Base-by-base conservation (phyloP, 768 basidiomycete genomes). In the Pleurotus tuoliensis region DNA sequence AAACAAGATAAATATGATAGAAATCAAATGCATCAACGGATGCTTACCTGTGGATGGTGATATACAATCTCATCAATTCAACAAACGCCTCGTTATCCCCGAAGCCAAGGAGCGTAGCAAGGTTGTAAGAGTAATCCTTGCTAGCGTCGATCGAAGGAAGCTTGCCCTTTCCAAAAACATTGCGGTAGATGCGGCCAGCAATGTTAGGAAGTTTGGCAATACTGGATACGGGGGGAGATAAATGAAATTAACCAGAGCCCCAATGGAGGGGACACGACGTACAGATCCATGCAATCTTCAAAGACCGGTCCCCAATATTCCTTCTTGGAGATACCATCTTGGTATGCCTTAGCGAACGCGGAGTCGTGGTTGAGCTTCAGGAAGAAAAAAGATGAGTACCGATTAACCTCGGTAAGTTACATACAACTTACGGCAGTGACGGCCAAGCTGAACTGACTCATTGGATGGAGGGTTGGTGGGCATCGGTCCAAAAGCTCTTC, bases 161-260 rank as follows among this genome's bases (percentile, higher is more conserved):
- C 68, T 96, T 97, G 65, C 92, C 94, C 59, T 84, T 77, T 39
- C 91, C 88, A 63, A 90, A 98, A 59, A 94, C 84, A 64, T 93
- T 93, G 64, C 86, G 86, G 72, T 89, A 93, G 62, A 93, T 92
- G 57, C 91, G 90, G 57, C 94, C 94, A 51, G 96, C 95, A 62
- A 98, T 95, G 72, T 90, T 94, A 54, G 95, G 96, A 44, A 98
- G 84, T 73, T 98, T 98, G 67, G 96, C 96, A 63, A 98, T 97
- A 58, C 92, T 90, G 39, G 12, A 11, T 3, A 11, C 11, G 8
- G 9, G 30, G 30, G 30, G 24, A 61, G 25, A 47, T 20, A 27
- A n/a, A 58, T 27, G 44, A 46, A 39, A 30, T 51, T 5, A 6
- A 16, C 9, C 43, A n/a, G 16, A 59, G n/a, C 4, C 3, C 25